Evolutionary conservation across 345 rosid species (phyloP), one percentile per base, ranked within the genome.

Genomic region (Moringa oleifera): DNA sequence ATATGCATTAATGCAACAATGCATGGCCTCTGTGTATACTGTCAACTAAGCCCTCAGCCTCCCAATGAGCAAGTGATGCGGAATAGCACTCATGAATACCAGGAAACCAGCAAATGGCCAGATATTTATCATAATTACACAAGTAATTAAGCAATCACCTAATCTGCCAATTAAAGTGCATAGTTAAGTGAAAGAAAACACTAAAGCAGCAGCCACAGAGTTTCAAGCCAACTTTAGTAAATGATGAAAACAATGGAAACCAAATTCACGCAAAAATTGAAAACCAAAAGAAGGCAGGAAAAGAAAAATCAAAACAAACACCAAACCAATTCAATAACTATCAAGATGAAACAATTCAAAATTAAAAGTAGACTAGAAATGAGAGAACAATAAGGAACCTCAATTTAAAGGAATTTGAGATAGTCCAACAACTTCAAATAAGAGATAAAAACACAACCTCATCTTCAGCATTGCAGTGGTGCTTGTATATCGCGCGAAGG

Each of bases 401-500:
- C 47, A 41, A 41, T 7, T 16, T 41, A 4, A 15, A 15, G 1
- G 1, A 41, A 41, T 9, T 41, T 41, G 1, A 41, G 12, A 41
- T 8, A 41, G 37, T 5, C 47, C 12, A 41, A 41, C 1, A 41
- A 7, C 6, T 1, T 7, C 12, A 41, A 12, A 41, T 19, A 20
- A 22, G 0, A 49, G 36, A 37, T 12, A 17, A 36, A 66, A 46
- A 16, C 37, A 37, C 18, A 54, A 85, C 91, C 88, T 79, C 88
- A 57, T 85, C 91, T 67, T 85, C 91, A 22, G 88, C 91, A 75
- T 77, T 78, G 81, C 86, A 85, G 77, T 85, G 91, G 67, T 85
- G 84, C 78, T 75, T 83, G 45, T 85, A 85, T 57, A 85, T 85
- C 20, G 76, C 37, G 37, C 88, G 81, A 31, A 85, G 65, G 51